phyloP scores from a whole-genome alignment of 1,139 yeast genomes.

The Diutina catenulata region DNA sequence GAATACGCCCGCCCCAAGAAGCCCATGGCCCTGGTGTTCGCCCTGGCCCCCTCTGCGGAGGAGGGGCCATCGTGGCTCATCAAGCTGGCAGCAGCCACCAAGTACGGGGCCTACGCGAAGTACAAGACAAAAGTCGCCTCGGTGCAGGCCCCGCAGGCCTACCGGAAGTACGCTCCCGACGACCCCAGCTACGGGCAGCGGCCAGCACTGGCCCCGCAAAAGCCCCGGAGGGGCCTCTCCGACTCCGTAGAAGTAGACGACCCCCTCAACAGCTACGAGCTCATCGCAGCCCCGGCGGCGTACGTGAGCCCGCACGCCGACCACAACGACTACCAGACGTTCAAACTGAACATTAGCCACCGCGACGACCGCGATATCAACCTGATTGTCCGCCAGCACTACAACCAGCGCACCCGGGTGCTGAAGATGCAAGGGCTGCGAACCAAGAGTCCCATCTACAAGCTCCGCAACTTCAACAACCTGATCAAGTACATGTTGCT shows the following conservation, averaged over 20 bases:
- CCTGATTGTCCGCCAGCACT: constrained; percentile 66
- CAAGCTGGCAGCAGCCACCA: constrained; percentile 1
- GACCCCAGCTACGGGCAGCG: neutral
- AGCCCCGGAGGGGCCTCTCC: neutral
- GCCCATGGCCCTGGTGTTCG: neutral
- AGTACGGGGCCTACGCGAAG: constrained; percentile 3
- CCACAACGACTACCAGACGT: constrained; percentile 3
- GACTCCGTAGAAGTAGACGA: constrained; percentile 1
- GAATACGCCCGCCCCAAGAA: no score
- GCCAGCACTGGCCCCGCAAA: neutral
- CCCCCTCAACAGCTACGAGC: neutral
- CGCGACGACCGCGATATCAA: constrained; percentile 25
- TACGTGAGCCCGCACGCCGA: constrained; percentile 1
- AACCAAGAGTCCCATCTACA: constrained; percentile 71
- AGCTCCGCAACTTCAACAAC: constrained; percentile 80
- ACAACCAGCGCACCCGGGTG: constrained; percentile 71
- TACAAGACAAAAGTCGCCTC: neutral
- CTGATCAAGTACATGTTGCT: constrained; percentile 83
- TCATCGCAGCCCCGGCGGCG: neutral
- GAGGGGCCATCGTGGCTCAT: constrained; percentile 4
- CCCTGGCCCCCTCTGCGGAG: neutral
- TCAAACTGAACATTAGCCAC: neutral
- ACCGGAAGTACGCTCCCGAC: neutral
- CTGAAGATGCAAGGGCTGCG: constrained; percentile 52
- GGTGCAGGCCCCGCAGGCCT: constrained; percentile 1